These are phyloP conservation scores for Gossypium gossypioides DNA, from an alignment of 441 rosid species.

Conservation along the genomic window DNA sequence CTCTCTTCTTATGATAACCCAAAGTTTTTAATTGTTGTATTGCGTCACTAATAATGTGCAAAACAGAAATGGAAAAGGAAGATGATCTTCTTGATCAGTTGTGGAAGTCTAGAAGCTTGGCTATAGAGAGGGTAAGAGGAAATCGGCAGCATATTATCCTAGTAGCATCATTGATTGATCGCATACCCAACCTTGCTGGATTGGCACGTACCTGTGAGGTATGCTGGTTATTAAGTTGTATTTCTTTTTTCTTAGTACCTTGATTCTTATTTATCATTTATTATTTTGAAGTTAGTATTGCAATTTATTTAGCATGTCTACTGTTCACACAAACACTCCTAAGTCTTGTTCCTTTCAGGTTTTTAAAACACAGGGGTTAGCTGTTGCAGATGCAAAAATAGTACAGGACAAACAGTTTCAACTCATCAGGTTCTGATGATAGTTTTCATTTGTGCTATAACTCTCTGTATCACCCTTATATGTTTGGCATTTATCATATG, in stretches of 20 bases:
- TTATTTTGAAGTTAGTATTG: not conserved
- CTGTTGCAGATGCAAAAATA: slow-evolving; percentile 57
- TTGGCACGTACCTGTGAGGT: slow-evolving; percentile 96
- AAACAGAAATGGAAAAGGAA: slow-evolving; percentile 77
- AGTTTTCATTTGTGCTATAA: not conserved
- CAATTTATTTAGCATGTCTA: not conserved
- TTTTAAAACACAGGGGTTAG: slow-evolving; percentile 69
- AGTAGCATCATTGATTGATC: slow-evolving; percentile 83
- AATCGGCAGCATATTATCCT: slow-evolving; percentile 67
- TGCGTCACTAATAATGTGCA: slow-evolving; percentile 8
- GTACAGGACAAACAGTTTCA: slow-evolving; percentile 79
- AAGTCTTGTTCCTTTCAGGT: slow-evolving; percentile 36
- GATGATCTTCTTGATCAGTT: slow-evolving; percentile 64
- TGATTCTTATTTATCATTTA: not conserved
- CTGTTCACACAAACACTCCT: slow-evolving; percentile 9
- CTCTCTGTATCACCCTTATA: not conserved
- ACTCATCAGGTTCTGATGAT: slow-evolving; percentile 67
- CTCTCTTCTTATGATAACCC: not conserved
- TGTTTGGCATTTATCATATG: not conserved
- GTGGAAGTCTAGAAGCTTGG: slow-evolving; percentile 58
- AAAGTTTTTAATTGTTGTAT: not conserved
- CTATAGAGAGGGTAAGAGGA: slow-evolving; percentile 50
- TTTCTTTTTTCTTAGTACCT: not conserved
- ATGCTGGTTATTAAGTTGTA: slow-evolving; percentile 10
- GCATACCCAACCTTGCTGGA: slow-evolving; percentile 95